phyloP scores from a whole-genome alignment of 2,329 filamentous ascomycete species.

The Niveomyces coronatus region DNA sequence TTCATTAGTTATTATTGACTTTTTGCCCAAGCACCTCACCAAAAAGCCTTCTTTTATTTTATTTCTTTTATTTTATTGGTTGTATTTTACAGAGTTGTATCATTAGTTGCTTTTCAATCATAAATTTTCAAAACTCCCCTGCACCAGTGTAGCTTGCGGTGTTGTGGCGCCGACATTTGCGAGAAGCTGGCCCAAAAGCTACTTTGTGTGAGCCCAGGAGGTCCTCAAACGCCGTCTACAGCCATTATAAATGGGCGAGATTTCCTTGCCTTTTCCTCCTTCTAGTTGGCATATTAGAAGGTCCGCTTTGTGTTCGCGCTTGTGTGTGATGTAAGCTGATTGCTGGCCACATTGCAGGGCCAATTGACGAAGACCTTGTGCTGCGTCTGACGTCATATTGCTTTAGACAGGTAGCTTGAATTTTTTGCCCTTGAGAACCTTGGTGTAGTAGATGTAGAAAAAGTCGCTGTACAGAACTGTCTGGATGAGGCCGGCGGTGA shows the following conservation, averaged over 20 bases:
- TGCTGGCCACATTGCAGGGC: too few species aligned
- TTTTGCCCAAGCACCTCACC: too few species aligned
- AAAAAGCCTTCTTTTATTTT: neutral
- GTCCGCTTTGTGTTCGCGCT: constrained; percentile 7
- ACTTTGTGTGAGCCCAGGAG: constrained; percentile 5
- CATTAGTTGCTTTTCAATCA: constrained; percentile 3
- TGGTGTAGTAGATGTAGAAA: constrained; percentile 99
- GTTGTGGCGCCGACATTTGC: constrained; percentile 2
- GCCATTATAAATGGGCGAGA: too few species aligned
- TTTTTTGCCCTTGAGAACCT: constrained; percentile 82
- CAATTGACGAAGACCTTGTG: too few species aligned
- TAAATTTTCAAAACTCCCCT: constrained; percentile 5
- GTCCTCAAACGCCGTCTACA: constrained; percentile 9
- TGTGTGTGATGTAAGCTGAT: neutral
- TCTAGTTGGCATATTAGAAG: too few species aligned
- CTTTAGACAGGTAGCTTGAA: constrained; percentile 72
- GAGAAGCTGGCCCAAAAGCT: constrained; percentile 1
- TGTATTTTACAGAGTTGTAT: neutral
- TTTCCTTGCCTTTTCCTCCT: too few species aligned
- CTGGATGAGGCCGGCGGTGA: constrained; percentile 83
- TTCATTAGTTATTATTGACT: too few species aligned
- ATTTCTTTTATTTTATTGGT: neutral
- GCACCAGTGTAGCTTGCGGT: neutral
- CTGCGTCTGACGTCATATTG: too few species aligned
- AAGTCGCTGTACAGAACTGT: constrained; percentile 97